These are phyloP conservation scores for bread wheat (Triticum aestivum) DNA, from an alignment of 176 grass and related monocot genomes.

Conservation along the genomic window IWGSC_CS_RefSeq_v2.1 NC_057800.1:88164969-88165468, in stretches of 20 bases:
- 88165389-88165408: not conserved
- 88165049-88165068: not conserved
- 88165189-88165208: not conserved
- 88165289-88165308: not conserved
- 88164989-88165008: not conserved
- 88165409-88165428: not conserved
- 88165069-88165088: not conserved
- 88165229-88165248: not conserved
- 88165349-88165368: not conserved
- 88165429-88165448: not conserved
- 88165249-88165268: not conserved
- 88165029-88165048: not conserved
- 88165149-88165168: not conserved
- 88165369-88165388: not conserved
- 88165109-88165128: not conserved
- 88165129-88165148: not conserved
- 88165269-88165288: slow-evolving; percentile 1
- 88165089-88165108: not conserved
- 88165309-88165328: not conserved
- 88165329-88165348: not conserved
- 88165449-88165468: not conserved
- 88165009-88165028: not conserved
- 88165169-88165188: not conserved
- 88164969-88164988: not conserved
- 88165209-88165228: not conserved